These are phyloP conservation scores for Mortierella sp. DNA, from an alignment of 371 early-diverging fungal species.

Conservation along the genomic window DNA sequence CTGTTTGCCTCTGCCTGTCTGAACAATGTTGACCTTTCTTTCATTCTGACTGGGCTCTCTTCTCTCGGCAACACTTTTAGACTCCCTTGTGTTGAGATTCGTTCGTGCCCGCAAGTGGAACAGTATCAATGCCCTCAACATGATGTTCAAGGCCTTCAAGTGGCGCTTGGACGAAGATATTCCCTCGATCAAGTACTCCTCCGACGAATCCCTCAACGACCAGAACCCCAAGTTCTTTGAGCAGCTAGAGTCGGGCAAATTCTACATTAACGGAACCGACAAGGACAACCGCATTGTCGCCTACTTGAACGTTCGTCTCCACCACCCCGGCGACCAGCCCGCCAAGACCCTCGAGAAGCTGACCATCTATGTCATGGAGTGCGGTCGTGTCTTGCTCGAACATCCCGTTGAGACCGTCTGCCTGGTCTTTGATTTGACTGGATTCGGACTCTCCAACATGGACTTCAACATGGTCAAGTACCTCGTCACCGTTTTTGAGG, in stretches of 20 bases:
- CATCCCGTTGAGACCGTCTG: constrained; percentile 84
- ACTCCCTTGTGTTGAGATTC: constrained; percentile 76
- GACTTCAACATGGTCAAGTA: constrained; percentile 72
- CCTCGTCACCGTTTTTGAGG: constrained; percentile 68
- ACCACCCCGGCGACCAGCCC: constrained; percentile 69
- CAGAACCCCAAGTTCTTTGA: constrained; percentile 60
- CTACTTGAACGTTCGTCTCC: constrained; percentile 73
- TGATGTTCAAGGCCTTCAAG: constrained; percentile 73
- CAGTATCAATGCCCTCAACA: constrained; percentile 71
- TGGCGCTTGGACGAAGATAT: constrained; percentile 77
- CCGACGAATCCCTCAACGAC: constrained; percentile 65
- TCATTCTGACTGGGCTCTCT: background rate
- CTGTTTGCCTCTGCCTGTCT: background rate
- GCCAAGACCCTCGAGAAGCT: constrained; percentile 69
- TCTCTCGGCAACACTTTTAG: constrained; percentile 64
- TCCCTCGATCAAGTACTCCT: constrained; percentile 66
- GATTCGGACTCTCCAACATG: constrained; percentile 87
- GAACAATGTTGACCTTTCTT: background rate
- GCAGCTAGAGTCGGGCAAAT: constrained; percentile 71
- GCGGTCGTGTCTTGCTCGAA: constrained; percentile 78
- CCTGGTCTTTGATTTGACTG: constrained; percentile 86
- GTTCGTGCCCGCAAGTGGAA: constrained; percentile 88
- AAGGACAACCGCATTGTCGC: constrained; percentile 70
- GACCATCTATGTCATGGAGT: constrained; percentile 89
- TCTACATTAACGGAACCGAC: constrained; percentile 73